These are phyloP conservation scores for Nematodospora valgi DNA, from an alignment of 805 yeast species.

Conservation along the genomic window DNA sequence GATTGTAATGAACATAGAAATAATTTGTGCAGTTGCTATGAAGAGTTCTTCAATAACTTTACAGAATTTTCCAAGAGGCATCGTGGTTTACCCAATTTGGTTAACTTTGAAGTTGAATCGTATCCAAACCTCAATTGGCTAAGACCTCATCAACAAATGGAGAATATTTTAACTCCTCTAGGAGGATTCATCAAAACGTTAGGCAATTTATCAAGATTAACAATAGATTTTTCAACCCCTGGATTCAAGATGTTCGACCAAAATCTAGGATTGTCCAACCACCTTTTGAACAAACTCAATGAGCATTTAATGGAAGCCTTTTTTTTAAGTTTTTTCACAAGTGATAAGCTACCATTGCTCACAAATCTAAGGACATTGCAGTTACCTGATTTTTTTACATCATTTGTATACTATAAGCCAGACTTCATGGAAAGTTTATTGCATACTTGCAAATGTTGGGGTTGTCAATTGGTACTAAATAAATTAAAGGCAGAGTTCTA, in stretches of 20 bases:
- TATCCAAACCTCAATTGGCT: constrained; percentile 34
- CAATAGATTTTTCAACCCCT: constrained; percentile 32
- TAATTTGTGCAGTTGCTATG: constrained; percentile 24
- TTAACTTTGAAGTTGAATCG: constrained; percentile 26
- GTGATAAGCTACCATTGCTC: constrained; percentile 9
- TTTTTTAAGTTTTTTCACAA: constrained; percentile 22
- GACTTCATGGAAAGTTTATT: constrained; percentile 30
- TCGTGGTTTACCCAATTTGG: constrained; percentile 29
- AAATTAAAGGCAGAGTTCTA: constrained; percentile 19
- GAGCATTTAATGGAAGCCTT: constrained; percentile 35
- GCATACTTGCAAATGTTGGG: constrained; percentile 36
- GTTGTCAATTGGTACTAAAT: constrained; percentile 28
- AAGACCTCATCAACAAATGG: constrained; percentile 31
- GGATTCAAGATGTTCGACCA: constrained; percentile 36
- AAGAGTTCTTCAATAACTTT: constrained; percentile 24
- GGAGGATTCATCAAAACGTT: constrained; percentile 27
- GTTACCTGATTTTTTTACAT: constrained; percentile 33
- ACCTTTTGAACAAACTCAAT: constrained; percentile 28
- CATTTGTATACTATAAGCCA: constrained; percentile 35
- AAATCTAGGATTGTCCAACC: constrained; percentile 26
- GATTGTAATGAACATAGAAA: constrained; percentile 28
- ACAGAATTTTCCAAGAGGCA: constrained; percentile 17
- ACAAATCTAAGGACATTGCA: constrained; percentile 21
- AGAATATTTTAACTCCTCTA: constrained; percentile 27
- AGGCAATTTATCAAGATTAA: constrained; percentile 18